A percentile compares a stretch with the other conserved stretches of the same genome.
Conservation (phyloP, 2,329 filamentous ascomycete species). For the Emergomyces pasteurianus region DNA sequence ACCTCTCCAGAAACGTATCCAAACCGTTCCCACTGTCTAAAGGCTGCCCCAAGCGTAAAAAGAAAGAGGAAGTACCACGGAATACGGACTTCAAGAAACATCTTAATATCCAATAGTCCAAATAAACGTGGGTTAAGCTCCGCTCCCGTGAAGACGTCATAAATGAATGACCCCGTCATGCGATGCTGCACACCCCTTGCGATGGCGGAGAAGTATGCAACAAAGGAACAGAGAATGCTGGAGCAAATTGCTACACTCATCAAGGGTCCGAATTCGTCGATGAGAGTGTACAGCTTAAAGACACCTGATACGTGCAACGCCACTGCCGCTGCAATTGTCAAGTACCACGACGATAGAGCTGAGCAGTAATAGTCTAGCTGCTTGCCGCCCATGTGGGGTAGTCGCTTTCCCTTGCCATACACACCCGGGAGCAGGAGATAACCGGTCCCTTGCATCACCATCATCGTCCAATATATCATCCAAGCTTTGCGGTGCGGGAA, state of each 20-base stretch:
- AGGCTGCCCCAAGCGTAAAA: slow-evolving; percentile 59
- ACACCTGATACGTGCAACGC: slow-evolving; percentile 66
- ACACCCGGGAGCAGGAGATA: slow-evolving; percentile 83
- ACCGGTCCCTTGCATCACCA: slow-evolving; percentile 67
- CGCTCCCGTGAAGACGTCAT: slow-evolving; percentile 84
- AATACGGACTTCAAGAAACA: slow-evolving; percentile 88
- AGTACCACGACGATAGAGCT: slow-evolving; percentile 73
- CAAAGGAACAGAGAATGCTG: slow-evolving; percentile 69
- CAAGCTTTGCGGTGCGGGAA: slow-evolving; percentile 75
- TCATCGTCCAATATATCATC: slow-evolving; percentile 89
- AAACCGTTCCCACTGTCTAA: slow-evolving; percentile 69
- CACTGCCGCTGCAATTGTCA: slow-evolving; percentile 58
- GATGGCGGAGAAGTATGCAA: slow-evolving; percentile 77
- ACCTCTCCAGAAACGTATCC: slow-evolving; percentile 81
- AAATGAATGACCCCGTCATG: slow-evolving; percentile 72
- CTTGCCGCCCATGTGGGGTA: slow-evolving; percentile 68
- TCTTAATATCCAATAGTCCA: slow-evolving; percentile 75
- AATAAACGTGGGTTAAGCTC: slow-evolving; percentile 80
- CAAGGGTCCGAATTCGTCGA: slow-evolving; percentile 88
- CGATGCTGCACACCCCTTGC: slow-evolving; percentile 71
- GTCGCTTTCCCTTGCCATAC: slow-evolving; percentile 74
- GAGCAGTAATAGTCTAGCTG: slow-evolving; percentile 93
- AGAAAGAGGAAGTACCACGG: slow-evolving; percentile 86
- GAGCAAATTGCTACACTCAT: slow-evolving; percentile 88
- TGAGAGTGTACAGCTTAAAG: slow-evolving; percentile 79